A percentile compares a stretch with the other conserved stretches of the same genome.
These are phyloP conservation scores for Dactylis glomerata DNA, from an alignment of 176 grass and related monocot genomes.

Conservation along the genomic window DNA sequence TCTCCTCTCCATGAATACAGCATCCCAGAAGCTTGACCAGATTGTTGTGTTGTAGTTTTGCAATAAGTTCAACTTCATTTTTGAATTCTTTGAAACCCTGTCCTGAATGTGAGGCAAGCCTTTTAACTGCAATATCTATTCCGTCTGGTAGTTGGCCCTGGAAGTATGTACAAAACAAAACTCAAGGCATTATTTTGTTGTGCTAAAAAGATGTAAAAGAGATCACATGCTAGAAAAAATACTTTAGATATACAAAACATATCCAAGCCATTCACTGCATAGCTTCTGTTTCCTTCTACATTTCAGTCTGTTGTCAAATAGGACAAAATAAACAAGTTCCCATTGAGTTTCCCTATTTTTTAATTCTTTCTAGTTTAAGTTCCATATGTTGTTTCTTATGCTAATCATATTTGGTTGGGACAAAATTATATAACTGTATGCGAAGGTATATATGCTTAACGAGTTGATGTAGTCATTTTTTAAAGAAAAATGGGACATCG, in stretches of 20 bases:
- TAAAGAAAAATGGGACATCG: background rate
- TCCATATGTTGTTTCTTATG: too few relatives aligned
- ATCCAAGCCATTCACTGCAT: too few relatives aligned
- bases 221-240: background rate
- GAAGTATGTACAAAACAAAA: background rate
- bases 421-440: too few relatives aligned
- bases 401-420: too few relatives aligned
- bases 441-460: too few relatives aligned
- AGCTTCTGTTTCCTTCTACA: too few relatives aligned
- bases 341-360: background rate
- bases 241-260: too few relatives aligned
- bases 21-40: slow-evolving; percentile 9
- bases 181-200: background rate
- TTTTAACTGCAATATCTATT: slow-evolving; percentile 15
- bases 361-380: too few relatives aligned
- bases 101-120: slow-evolving; percentile 8
- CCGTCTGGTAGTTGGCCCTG: slow-evolving; percentile 18
- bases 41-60: slow-evolving; percentile 29
- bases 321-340: background rate
- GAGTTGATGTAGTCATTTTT: too few relatives aligned
- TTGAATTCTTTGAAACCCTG: slow-evolving; percentile 26
- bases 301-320: background rate
- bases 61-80: slow-evolving; percentile 35
- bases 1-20: slow-evolving; percentile 23
- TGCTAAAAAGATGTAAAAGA: background rate